Percentiles rank a stretch among this genome's conserved stretches.
Conservation (phyloP, 495 filamentous ascomycete genomes). For the Oidiodendron maius region DNA sequence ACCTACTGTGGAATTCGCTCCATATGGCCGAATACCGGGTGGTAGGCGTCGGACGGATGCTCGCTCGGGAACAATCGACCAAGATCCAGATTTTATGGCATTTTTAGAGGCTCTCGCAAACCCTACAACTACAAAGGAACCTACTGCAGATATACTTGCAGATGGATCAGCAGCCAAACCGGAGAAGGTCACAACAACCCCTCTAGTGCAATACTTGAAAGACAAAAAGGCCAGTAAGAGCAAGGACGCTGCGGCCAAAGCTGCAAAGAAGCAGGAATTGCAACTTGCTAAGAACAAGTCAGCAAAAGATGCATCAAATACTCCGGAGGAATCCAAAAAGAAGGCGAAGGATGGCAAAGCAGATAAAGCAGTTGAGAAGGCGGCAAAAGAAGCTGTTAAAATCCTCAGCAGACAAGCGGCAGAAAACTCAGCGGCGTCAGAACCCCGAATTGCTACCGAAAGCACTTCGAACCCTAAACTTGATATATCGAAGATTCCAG, state of each 20-base stretch:
- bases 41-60: constrained; percentile 69
- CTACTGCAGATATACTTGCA: constrained; percentile 39
- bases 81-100: constrained; percentile 88
- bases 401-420: constrained; percentile 66
- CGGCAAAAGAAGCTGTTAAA: constrained; percentile 67
- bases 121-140: constrained; percentile 49
- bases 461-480: constrained; percentile 12
- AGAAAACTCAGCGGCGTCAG: constrained; percentile 41
- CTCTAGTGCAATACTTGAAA: constrained; percentile 81
- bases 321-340: constrained; percentile 42
- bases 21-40: constrained; percentile 72
- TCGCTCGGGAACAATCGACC: constrained; percentile 90
- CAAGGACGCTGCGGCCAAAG: constrained; percentile 53
- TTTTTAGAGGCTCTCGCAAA: constrained; percentile 86
- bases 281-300: constrained; percentile 52
- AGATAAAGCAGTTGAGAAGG: constrained; percentile 49
- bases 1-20: constrained; percentile 73
- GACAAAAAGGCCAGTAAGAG: constrained; percentile 87
- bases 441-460: constrained; percentile 23
- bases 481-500: constrained; percentile 25
- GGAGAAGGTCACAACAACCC: constrained; percentile 71
- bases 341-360: constrained; percentile 53
- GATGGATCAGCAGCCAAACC: constrained; percentile 49
- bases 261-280: constrained; percentile 38
- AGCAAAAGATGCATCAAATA: constrained; percentile 30